Evolutionary conservation across 2,329 filamentous ascomycete genomes (phyloP).

Genomic region (Periconia sp.): DNA sequence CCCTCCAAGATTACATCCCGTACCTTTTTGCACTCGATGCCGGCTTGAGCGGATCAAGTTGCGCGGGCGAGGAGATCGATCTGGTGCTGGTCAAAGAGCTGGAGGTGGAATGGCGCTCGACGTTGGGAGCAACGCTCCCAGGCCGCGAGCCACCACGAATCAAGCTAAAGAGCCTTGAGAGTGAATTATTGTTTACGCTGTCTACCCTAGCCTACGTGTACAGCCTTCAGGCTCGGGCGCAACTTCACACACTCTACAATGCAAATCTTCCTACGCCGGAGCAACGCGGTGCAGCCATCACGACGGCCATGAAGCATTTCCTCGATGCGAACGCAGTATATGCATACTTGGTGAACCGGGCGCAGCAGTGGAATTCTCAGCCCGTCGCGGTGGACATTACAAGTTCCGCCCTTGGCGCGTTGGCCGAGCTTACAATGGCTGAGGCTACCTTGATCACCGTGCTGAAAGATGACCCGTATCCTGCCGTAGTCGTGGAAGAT

Average conservation of each 20-base stretch:
- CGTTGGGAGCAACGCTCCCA: constrained; percentile 67
- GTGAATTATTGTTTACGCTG: constrained; percentile 81
- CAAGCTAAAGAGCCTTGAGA: constrained; percentile 75
- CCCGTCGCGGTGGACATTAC: constrained; percentile 50
- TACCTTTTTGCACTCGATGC: constrained; percentile 80
- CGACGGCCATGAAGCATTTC: constrained; percentile 76
- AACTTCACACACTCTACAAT: constrained; percentile 76
- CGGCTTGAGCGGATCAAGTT: constrained; percentile 65
- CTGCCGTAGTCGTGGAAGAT: constrained; percentile 78
- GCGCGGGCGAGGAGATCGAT: constrained; percentile 68
- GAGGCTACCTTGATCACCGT: constrained; percentile 91
- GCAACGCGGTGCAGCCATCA: constrained; percentile 72
- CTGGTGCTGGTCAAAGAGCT: constrained; percentile 72
- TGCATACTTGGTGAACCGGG: constrained; percentile 68
- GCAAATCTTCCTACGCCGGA: constrained; percentile 61
- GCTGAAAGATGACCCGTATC: constrained; percentile 92
- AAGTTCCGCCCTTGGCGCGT: constrained; percentile 50
- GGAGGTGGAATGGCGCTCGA: constrained; percentile 80
- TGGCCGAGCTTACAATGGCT: constrained; percentile 72
- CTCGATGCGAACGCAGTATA: constrained; percentile 81
- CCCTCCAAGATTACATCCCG: constrained; percentile 78
- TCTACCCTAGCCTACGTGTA: constrained; percentile 78
- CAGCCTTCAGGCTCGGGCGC: constrained; percentile 72
- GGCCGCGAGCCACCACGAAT: constrained; percentile 68
- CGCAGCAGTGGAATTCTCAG: constrained; percentile 48